Evolutionary conservation across 2,329 filamentous ascomycete species (phyloP).

Genomic region (Calonectria montana): DNA sequence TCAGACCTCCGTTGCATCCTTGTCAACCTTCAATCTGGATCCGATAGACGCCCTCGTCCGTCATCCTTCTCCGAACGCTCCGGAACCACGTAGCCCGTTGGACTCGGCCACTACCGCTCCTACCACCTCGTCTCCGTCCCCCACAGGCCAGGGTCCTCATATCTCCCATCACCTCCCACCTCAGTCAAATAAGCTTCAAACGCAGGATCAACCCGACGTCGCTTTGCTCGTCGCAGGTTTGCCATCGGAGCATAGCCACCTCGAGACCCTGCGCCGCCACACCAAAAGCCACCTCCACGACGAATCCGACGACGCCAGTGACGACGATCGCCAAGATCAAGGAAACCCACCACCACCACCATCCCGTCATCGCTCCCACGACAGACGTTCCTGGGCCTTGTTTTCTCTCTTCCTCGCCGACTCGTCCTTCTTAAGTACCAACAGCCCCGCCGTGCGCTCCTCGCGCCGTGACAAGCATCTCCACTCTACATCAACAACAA

Average conservation of each 20-base stretch:
- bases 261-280: constrained; percentile 21
- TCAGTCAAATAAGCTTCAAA: constrained; percentile 5
- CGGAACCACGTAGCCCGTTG: constrained; percentile 36
- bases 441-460: constrained; percentile 43
- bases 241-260: constrained; percentile 34
- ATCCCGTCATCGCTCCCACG: constrained; percentile 28
- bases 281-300: constrained; percentile 27
- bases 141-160: constrained; percentile 26
- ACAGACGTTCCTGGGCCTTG: constrained; percentile 21
- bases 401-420: constrained; percentile 36
- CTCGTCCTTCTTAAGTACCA: constrained; percentile 20
- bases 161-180: constrained; percentile 30
- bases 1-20: constrained; percentile 65
- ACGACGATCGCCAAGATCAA: constrained; percentile 30
- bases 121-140: constrained; percentile 3
- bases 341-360: constrained; percentile 38
- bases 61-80: constrained; percentile 31
- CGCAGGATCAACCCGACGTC: constrained; percentile 3
- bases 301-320: constrained; percentile 31
- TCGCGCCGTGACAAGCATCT: constrained; percentile 65
- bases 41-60: constrained; percentile 55
- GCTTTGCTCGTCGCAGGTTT: background rate
- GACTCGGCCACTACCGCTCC: background rate
- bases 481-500: constrained; percentile 46
- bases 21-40: constrained; percentile 66